These are phyloP conservation scores for Starmera stellimalicola DNA, from an alignment of 1,139 yeast species.

Conservation along the genomic window DNA sequence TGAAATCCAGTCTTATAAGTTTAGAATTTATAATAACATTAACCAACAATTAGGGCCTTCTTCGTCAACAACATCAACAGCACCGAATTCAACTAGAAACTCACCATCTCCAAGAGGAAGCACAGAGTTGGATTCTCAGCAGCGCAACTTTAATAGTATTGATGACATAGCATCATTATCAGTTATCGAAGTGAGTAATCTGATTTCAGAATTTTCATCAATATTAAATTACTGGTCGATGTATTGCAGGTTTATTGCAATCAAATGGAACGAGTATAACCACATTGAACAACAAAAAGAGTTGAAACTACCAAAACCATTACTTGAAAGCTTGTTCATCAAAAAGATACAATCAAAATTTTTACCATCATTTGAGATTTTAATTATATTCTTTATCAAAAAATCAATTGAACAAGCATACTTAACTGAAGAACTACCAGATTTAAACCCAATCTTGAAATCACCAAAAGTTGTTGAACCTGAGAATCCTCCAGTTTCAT, in stretches of 20 bases:
- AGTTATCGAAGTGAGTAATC: slow-evolving; percentile 43
- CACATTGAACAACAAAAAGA: slow-evolving; percentile 10
- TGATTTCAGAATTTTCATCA: slow-evolving; percentile 60
- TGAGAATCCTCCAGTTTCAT: slow-evolving; percentile 50
- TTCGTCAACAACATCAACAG: slow-evolving; percentile 21
- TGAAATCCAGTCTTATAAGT: slow-evolving; percentile 51
- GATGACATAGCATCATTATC: slow-evolving; percentile 22
- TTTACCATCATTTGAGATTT: slow-evolving; percentile 52
- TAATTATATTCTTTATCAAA: slow-evolving; percentile 60
- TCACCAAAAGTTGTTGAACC: slow-evolving; percentile 10
- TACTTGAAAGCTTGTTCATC: slow-evolving; percentile 52
- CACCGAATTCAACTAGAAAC: slow-evolving; percentile 3
- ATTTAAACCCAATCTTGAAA: slow-evolving; percentile 20
- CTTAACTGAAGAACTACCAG: slow-evolving; percentile 68
- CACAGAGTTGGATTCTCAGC: slow-evolving; percentile 11
- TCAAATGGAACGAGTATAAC: slow-evolving; percentile 47
- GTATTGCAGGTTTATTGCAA: slow-evolving; percentile 67
- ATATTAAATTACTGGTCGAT: slow-evolving; percentile 83
- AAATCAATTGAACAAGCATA: slow-evolving; percentile 79
- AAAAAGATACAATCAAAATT: slow-evolving; percentile 46
- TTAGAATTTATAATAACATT: slow-evolving; percentile 15
- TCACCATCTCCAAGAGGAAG: slow-evolving; percentile 17
- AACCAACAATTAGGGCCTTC: slow-evolving; percentile 26
- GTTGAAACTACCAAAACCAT: slow-evolving; percentile 40
- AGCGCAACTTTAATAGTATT: too few species aligned